These are phyloP conservation scores for Verbascum thapsus DNA, from an alignment of 257 asterid genomes.

Conservation along the genomic window DNA sequence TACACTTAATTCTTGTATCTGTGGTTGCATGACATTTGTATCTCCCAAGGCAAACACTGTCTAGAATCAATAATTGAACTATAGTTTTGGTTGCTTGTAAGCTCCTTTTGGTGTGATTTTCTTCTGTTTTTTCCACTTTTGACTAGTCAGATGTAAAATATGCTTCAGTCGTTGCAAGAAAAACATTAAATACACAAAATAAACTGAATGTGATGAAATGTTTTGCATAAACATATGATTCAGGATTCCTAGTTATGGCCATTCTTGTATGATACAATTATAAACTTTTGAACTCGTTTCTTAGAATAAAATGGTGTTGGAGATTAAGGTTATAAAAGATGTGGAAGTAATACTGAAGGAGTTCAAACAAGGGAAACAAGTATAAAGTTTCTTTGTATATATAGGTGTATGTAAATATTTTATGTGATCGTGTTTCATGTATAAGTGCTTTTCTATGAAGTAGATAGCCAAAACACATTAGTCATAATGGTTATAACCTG, in stretches of 20 bases:
- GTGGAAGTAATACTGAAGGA: background rate
- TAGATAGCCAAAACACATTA: background rate
- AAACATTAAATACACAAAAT: background rate
- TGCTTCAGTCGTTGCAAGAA: conserved; percentile 1
- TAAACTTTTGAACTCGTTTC: too few relatives aligned
- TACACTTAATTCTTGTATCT: conserved; percentile 14
- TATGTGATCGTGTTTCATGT: background rate
- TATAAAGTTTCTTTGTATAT: background rate
- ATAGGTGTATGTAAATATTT: background rate
- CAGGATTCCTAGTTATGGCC: background rate
- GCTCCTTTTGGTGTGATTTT: conserved; percentile 26
- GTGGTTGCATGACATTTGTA: background rate
- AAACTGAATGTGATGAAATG: background rate
- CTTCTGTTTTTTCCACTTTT: background rate
- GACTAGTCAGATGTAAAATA: background rate
- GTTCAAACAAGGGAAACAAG: background rate
- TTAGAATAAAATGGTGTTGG: background rate
- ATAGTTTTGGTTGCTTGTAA: conserved; percentile 18
- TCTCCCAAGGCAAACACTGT: background rate
- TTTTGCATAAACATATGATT: background rate
- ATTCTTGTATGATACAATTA: background rate
- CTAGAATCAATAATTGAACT: conserved; percentile 18
- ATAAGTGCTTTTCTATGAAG: background rate
- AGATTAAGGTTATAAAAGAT: background rate
- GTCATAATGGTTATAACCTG: too few relatives aligned